These are phyloP conservation scores for Xylaria curta DNA, from an alignment of 495 filamentous ascomycete genomes.

Conservation along the genomic window DNA sequence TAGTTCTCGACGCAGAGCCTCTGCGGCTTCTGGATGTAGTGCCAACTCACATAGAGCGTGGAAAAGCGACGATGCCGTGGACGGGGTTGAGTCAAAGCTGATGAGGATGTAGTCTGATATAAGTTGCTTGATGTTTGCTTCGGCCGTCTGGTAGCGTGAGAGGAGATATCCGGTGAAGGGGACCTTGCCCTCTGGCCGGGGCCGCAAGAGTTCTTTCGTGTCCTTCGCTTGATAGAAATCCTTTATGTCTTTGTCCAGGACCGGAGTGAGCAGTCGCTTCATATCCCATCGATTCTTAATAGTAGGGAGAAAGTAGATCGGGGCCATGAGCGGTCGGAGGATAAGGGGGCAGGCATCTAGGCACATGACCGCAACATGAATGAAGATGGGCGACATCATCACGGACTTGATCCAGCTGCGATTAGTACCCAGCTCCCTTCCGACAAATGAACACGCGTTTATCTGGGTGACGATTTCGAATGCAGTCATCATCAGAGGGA, in stretches of 20 bases:
- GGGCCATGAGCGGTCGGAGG: constrained; percentile 4
- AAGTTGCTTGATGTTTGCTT: background rate
- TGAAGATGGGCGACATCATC: constrained; percentile 11
- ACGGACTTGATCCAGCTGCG: background rate
- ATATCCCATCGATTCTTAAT: constrained; percentile 3
- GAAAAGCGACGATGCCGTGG: background rate
- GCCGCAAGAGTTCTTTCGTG: constrained; percentile 1
- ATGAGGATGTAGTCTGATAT: constrained; percentile 2
- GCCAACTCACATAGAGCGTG: background rate
- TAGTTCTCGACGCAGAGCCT: background rate
- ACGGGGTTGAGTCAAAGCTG: constrained; percentile 13
- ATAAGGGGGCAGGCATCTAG: background rate
- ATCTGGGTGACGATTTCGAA: constrained; percentile 1
- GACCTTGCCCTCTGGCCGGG: constrained; percentile 1
- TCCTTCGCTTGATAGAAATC: background rate
- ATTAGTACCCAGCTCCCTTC: background rate
- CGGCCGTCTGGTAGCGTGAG: background rate
- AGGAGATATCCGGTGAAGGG: constrained; percentile 3
- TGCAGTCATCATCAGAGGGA: background rate
- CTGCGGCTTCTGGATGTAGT: background rate
- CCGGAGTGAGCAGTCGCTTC: background rate
- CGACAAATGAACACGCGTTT: constrained; percentile 5
- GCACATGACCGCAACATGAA: constrained; percentile 15
- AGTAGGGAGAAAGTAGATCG: background rate
- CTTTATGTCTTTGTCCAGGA: background rate